Evolutionary conservation across 2,329 filamentous ascomycete species (phyloP).

Genomic region (Calcarisporium arbuscula): DNA sequence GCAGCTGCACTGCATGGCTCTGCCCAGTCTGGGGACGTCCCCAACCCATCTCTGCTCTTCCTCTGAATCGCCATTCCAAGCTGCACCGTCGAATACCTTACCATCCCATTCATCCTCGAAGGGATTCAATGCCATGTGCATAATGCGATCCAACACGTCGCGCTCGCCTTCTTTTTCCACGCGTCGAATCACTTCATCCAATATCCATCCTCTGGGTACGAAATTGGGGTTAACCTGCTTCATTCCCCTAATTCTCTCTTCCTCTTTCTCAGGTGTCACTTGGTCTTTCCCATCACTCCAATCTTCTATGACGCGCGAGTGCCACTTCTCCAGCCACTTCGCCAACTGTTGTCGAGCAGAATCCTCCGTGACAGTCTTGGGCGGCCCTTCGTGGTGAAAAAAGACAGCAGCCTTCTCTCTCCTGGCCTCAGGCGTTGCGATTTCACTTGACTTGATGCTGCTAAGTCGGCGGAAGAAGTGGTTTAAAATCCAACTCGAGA

Average conservation of each 20-base stretch:
- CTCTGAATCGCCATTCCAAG: slow-evolving; percentile 52
- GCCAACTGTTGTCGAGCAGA: slow-evolving; percentile 62
- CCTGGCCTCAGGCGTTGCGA: slow-evolving; percentile 59
- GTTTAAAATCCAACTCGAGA: slow-evolving; percentile 84
- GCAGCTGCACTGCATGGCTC: slow-evolving; percentile 91
- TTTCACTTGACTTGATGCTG: slow-evolving; percentile 50
- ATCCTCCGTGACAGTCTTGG: slow-evolving; percentile 51
- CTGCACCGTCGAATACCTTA: slow-evolving; percentile 37
- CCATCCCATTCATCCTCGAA: slow-evolving; percentile 74
- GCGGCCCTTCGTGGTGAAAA: slow-evolving; percentile 70
- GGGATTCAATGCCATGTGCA: slow-evolving; percentile 77
- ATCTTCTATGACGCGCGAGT: slow-evolving; percentile 63
- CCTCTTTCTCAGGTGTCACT: slow-evolving; percentile 41
- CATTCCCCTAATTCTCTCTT: slow-evolving; percentile 66
- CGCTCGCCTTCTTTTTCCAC: slow-evolving; percentile 81
- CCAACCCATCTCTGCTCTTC: slow-evolving; percentile 81
- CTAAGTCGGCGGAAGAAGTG: slow-evolving; percentile 84
- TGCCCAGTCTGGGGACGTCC: slow-evolving; percentile 71
- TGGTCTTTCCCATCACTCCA: slow-evolving; percentile 52
- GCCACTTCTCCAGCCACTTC: slow-evolving; percentile 79
- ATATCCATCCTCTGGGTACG: slow-evolving; percentile 80
- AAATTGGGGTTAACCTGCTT: slow-evolving; percentile 89
- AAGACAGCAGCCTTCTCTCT: slow-evolving; percentile 62
- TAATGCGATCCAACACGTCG: slow-evolving; percentile 67
- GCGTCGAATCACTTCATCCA: slow-evolving; percentile 86